These are phyloP conservation scores for Sicyos baderoa DNA, from an alignment of 306 rosid genomes.

Conservation along the genomic window DNA sequence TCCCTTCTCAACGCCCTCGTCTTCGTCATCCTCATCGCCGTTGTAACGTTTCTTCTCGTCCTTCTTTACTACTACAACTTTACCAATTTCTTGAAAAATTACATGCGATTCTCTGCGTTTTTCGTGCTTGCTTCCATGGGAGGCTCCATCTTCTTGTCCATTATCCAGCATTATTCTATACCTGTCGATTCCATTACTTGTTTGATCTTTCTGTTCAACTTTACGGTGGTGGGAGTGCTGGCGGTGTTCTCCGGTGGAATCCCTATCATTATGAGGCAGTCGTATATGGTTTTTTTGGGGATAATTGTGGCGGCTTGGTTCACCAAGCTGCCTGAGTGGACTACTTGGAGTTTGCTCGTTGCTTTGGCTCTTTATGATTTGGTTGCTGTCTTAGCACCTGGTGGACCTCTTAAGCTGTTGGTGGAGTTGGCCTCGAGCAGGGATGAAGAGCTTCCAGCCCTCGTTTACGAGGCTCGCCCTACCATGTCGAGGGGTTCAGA, in stretches of 20 bases:
- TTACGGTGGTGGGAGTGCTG: slow-evolving; percentile 67
- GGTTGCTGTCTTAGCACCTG: slow-evolving; percentile 88
- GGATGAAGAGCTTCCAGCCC: slow-evolving; percentile 84
- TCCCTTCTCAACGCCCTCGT: slow-evolving; percentile 81
- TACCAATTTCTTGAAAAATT: slow-evolving; percentile 72
- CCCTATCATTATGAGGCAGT: slow-evolving; percentile 64
- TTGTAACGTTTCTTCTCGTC: slow-evolving; percentile 68
- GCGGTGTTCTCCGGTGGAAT: slow-evolving; percentile 65
- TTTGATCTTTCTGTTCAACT: slow-evolving; percentile 60
- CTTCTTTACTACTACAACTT: slow-evolving; percentile 80
- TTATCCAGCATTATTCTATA: slow-evolving; percentile 58
- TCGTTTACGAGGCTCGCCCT: slow-evolving; percentile 87
- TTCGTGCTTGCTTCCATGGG: slow-evolving; percentile 78
- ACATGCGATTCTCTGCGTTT: slow-evolving; percentile 85
- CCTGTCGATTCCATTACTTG: slow-evolving; percentile 69
- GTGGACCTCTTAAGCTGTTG: slow-evolving; percentile 78
- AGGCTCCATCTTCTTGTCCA: slow-evolving; percentile 66
- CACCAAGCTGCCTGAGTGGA: slow-evolving; percentile 85
- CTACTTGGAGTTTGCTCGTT: slow-evolving; percentile 74
- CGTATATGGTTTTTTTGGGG: slow-evolving; percentile 70
- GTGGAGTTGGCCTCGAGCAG: slow-evolving; percentile 82
- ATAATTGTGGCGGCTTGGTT: slow-evolving; percentile 89
- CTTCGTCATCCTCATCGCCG: slow-evolving; percentile 60
- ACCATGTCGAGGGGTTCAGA: slow-evolving; percentile 29
- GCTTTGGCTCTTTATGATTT: slow-evolving; percentile 77